phyloP scores from a whole-genome alignment of 2,329 filamentous ascomycete species.

The Macroventuria anomochaeta region DNA sequence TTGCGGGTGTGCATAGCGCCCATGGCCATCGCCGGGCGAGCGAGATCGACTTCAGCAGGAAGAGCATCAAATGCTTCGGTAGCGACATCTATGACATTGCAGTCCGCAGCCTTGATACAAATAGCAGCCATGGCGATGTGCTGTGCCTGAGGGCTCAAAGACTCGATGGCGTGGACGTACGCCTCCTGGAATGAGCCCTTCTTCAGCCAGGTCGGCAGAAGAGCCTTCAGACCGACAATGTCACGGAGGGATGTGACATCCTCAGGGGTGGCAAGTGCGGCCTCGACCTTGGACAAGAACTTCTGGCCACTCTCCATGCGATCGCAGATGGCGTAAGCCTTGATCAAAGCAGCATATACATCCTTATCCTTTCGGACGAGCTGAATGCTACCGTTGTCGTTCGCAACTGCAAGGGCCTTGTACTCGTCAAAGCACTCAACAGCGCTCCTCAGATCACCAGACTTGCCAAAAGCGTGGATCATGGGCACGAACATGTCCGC shows the following conservation, averaged over 20 bases:
- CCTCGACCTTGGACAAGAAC: conserved; percentile 82
- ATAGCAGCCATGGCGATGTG: conserved; percentile 73
- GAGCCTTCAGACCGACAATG: conserved; percentile 73
- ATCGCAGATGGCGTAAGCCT: conserved; percentile 83
- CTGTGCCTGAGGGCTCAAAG: conserved; percentile 65
- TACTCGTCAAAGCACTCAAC: conserved; percentile 97
- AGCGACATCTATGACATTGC: conserved; percentile 72
- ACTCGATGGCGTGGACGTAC: conserved; percentile 71
- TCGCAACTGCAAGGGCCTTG: conserved; percentile 81
- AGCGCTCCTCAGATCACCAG: conserved; percentile 82
- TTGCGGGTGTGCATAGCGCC: conserved; percentile 85
- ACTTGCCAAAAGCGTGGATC: conserved; percentile 89
- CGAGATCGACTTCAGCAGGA: conserved; percentile 52
- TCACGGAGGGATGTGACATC: conserved; percentile 71
- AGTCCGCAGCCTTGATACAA: conserved; percentile 79
- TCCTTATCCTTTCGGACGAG: conserved; percentile 77
- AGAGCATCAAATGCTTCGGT: conserved; percentile 61
- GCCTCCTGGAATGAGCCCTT: conserved; percentile 75
- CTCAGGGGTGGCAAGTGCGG: conserved; percentile 57
- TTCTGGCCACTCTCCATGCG: conserved; percentile 81
- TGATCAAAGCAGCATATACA: conserved; percentile 90
- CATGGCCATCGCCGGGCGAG: conserved; percentile 74
- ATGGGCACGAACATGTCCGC: conserved; percentile 87
- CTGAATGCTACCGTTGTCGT: conserved; percentile 75
- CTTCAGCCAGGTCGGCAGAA: conserved; percentile 79